phyloP scores from a whole-genome alignment of 768 basidiomycete genomes.

The Agaricus sinodeliciosus region DNA sequence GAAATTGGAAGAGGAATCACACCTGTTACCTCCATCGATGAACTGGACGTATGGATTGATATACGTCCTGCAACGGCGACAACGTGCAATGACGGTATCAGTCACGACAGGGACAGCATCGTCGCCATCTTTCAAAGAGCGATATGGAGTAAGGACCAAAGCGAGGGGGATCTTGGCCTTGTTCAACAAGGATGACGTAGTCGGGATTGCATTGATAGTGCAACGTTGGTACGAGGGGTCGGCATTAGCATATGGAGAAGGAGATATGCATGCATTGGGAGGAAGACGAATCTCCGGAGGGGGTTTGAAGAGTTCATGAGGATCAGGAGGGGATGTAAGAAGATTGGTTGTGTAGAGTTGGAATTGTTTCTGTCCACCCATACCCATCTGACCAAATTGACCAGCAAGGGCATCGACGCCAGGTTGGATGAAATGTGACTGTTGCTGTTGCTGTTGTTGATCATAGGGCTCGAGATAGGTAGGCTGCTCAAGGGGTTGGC shows the following conservation, averaged over 20 bases:
- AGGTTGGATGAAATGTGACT: slow-evolving; percentile 38
- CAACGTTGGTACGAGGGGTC: slow-evolving; percentile 88
- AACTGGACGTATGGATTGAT: slow-evolving; percentile 98
- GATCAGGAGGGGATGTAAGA: slow-evolving; percentile 89
- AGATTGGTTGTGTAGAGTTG: slow-evolving; percentile 86
- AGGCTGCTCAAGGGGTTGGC: slow-evolving; percentile 34
- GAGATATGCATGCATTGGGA: slow-evolving; percentile 74
- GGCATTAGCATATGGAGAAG: slow-evolving; percentile 74
- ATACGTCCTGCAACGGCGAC: slow-evolving; percentile 92
- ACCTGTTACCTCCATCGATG: slow-evolving; percentile 95
- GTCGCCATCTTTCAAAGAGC: slow-evolving; percentile 78
- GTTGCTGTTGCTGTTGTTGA: slow-evolving; percentile 31
- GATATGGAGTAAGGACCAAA: slow-evolving; percentile 85
- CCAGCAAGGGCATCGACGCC: slow-evolving; percentile 62
- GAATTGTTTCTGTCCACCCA: slow-evolving; percentile 72
- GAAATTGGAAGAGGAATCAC: slow-evolving; percentile 10
- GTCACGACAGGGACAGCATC: slow-evolving; percentile 83
- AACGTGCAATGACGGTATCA: slow-evolving; percentile 93
- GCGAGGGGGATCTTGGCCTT: slow-evolving; percentile 91
- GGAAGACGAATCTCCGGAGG: slow-evolving; percentile 91
- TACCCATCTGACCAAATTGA: slow-evolving; percentile 87
- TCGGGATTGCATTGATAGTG: slow-evolving; percentile 91
- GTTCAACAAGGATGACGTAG: slow-evolving; percentile 75
- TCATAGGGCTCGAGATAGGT: slow-evolving; percentile 38
- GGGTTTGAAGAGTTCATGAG: slow-evolving; percentile 68